Conservation (phyloP, 345 rosid genomes). For the Gossypium arboreum region DNA sequence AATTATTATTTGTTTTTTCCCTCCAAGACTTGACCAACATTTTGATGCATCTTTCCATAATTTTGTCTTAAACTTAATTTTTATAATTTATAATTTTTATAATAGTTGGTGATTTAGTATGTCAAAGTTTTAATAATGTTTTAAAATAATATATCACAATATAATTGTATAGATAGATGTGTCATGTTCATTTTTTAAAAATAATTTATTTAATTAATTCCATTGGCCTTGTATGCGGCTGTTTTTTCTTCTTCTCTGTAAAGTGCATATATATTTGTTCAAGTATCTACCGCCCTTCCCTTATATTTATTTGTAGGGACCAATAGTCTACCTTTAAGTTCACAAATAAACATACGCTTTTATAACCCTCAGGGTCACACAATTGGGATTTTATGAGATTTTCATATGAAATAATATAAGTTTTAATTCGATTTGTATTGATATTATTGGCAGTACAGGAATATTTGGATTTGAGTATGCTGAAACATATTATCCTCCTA, state of each 20-base stretch:
- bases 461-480: rapidly evolving
- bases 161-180: neutral
- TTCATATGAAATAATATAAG: neutral
- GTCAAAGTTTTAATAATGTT: neutral
- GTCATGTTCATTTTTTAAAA: too few species aligned
- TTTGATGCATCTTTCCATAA: neutral
- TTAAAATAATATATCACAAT: neutral
- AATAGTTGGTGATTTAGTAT: neutral
- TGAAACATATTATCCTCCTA: rapidly evolving
- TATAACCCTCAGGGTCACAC: neutral
- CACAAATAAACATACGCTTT: neutral
- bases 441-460: rapidly evolving
- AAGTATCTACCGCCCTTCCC: neutral
- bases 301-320: neutral
- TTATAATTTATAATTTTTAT: neutral
- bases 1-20: neutral
- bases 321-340: neutral
- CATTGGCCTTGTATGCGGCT: neutral
- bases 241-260: neutral
- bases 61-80: neutral
- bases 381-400: neutral
- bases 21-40: neutral
- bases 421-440: rapidly evolving
- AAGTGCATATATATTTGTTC: neutral
- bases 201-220: too few species aligned